These are phyloP conservation scores for Pleodorina starrii DNA, from an alignment of 139 green algal species.

Conservation along the genomic window DNA sequence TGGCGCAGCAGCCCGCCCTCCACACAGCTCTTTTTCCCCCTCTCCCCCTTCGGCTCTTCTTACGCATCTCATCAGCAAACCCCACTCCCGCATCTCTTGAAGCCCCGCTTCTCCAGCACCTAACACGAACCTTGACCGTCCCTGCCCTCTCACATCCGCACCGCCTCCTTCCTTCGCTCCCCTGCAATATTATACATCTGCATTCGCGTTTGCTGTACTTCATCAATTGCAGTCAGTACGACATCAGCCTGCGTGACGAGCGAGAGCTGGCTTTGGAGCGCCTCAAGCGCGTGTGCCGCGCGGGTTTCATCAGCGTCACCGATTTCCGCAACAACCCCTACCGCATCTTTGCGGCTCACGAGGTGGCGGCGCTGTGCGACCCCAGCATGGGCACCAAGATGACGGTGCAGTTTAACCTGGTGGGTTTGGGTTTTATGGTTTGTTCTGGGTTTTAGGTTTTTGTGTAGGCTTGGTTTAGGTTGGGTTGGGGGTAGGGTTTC, in stretches of 20 bases:
- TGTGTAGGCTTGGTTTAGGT: too few relatives aligned
- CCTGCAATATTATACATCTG: not conserved
- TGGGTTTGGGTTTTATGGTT: conserved; percentile 62
- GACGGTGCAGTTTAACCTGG: conserved; percentile 91
- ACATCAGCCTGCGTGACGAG: conserved; percentile 86
- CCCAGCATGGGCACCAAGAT: conserved; percentile 91
- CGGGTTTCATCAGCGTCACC: conserved; percentile 81
- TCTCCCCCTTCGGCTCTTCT: too few relatives aligned
- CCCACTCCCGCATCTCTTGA: too few relatives aligned
- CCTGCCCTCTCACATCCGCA: too few relatives aligned
- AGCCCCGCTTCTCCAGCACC: too few relatives aligned
- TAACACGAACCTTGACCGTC: too few relatives aligned
- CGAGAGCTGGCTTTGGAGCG: conserved; percentile 86
- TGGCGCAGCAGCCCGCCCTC: too few relatives aligned
- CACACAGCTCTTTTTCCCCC: too few relatives aligned
- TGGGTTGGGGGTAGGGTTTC: too few relatives aligned
- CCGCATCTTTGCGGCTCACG: conserved; percentile 93
- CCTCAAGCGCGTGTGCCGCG: conserved; percentile 81
- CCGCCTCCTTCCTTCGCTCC: not conserved
- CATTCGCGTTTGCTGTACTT: too few relatives aligned
- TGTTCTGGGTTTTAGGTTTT: too few relatives aligned
- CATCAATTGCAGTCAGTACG: conserved; percentile 69
- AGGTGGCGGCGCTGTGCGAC: conserved; percentile 83
- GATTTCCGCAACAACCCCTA: conserved; percentile 40
- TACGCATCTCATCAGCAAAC: too few relatives aligned